A percentile compares a stretch with the other conserved stretches of the same genome.
Evolutionary conservation across 2,329 filamentous ascomycete genomes (phyloP).

Genomic region (Trichoderma koningiopsis): DNA sequence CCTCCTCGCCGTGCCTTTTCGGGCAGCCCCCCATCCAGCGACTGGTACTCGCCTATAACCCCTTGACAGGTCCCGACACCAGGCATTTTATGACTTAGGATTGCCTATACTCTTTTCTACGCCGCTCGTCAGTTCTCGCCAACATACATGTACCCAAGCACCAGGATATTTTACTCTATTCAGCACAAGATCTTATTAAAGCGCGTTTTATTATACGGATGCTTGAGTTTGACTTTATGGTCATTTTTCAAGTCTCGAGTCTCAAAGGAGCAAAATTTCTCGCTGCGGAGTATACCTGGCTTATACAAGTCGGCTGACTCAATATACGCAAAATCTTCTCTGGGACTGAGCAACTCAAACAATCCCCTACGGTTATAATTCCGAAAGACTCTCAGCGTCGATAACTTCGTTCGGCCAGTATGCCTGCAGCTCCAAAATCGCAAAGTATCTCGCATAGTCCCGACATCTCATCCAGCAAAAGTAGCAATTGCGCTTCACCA

Average conservation of each 20-base stretch:
- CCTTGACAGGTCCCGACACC: background rate
- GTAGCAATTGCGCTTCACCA: slow-evolving; percentile 35
- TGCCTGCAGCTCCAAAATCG: slow-evolving; percentile 31
- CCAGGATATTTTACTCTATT: background rate
- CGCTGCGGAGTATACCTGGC: background rate
- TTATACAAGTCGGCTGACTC: background rate
- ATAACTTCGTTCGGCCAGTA: slow-evolving; percentile 17
- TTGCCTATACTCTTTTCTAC: background rate
- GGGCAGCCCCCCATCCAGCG: background rate
- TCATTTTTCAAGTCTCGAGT: background rate
- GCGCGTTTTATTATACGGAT: background rate
- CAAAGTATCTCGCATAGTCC: slow-evolving; percentile 31
- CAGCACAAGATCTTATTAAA: background rate
- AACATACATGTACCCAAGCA: background rate
- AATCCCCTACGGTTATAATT: background rate
- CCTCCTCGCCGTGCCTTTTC: background rate
- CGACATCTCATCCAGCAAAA: slow-evolving; percentile 33
- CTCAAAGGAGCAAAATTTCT: background rate
- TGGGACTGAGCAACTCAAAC: background rate
- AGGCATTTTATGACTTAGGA: background rate
- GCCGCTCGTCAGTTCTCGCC: too few species aligned
- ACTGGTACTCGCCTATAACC: background rate
- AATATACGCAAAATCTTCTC: background rate
- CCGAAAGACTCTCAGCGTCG: background rate
- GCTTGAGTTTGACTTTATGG: background rate